Evolutionary conservation across 73 alveolate genomes (phyloP), one percentile per base, ranked within the genome.

Genomic region (Urostyla sp.): DNA sequence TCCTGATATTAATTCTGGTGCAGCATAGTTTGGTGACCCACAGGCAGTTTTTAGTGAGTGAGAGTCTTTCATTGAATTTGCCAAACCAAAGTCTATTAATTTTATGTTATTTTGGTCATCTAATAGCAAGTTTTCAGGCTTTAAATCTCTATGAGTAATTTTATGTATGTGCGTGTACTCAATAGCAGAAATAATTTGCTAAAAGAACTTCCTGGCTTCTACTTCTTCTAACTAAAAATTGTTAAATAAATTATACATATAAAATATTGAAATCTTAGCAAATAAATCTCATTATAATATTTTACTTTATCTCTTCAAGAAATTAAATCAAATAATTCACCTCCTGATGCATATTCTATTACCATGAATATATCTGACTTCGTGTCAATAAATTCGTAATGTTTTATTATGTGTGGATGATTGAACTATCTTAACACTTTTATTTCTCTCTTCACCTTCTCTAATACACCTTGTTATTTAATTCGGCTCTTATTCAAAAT

Each of bases 141-240:
- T 94, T 38, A 94, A 76, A 77, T 94, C 99, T 67, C 99, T 59
- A 57, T 94, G 99, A 72, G 91, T 72, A 16, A 94, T 91, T 61
- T 87, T 83, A 36, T 80, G 92, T 26, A 84, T 54, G 72, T 94
- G 98, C 51, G 89, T 48, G 87, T 92, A 94, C 53, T 89, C 94
- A 11, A 94, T 72, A 16, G 95, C 95, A 10, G 97, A 90, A 49
- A 90, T 56, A 24, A 94, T 77, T 75, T 92, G 92, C 55, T 85
- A 83, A 50, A 92, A 85, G 18, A 83, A 73, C 30, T 72, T 18
- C 34, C 96, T 51, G 20, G 98, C 96, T 73, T 92, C 94, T 26
- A 49, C 55, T 72, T 92, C 96, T 34, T 23, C 32, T 23, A 85
- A 72, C 85, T 69, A 32, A 59, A 24, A 24, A 6, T 40, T 27